Conservation (phyloP, 1,284 basidiomycete species). For the Marasmius tenuissimus region DNA sequence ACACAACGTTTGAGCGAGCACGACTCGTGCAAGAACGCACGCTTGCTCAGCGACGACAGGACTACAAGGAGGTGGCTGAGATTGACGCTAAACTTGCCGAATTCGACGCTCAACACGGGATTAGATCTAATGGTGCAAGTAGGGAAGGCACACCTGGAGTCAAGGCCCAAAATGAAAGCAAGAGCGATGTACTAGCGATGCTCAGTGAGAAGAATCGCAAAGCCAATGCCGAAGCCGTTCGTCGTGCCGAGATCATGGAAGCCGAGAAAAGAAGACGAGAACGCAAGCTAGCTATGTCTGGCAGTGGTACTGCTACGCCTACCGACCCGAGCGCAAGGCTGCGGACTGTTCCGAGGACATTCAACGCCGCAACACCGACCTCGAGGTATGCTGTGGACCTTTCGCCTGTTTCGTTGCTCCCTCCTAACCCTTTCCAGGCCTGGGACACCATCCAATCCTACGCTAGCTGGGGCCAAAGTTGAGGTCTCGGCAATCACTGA, state of each 20-base stretch:
- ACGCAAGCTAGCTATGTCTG: slow-evolving; percentile 54
- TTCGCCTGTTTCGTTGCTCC: slow-evolving; percentile 12
- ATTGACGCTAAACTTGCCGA: slow-evolving; percentile 66
- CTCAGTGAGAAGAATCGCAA: slow-evolving; percentile 89
- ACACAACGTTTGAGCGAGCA: slow-evolving; percentile 57
- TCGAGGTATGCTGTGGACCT: slow-evolving; percentile 45
- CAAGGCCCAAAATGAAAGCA: slow-evolving; percentile 32
- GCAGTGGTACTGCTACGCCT: slow-evolving; percentile 43
- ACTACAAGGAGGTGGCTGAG: slow-evolving; percentile 55
- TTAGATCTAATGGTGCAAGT: not conserved
- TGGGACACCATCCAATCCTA: slow-evolving; percentile 42
- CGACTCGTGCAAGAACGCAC: slow-evolving; percentile 66
- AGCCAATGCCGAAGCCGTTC: slow-evolving; percentile 76
- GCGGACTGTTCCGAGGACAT: slow-evolving; percentile 55
- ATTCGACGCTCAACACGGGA: slow-evolving; percentile 31
- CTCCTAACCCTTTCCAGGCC: slow-evolving; percentile 36
- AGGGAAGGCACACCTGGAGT: not conserved
- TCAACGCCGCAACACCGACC: slow-evolving; percentile 40
- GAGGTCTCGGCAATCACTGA: slow-evolving; percentile 21
- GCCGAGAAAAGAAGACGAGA: slow-evolving; percentile 65
- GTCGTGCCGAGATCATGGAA: slow-evolving; percentile 72
- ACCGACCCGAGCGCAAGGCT: slow-evolving; percentile 64
- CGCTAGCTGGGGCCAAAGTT: slow-evolving; percentile 41
- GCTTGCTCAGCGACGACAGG: slow-evolving; percentile 70
- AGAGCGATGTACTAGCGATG: slow-evolving; percentile 62